Percentiles rank a stretch among this genome's conserved stretches.
phyloP scores from a whole-genome alignment of 352 stramenopile genomes.

The Phytophthora multivora region DNA sequence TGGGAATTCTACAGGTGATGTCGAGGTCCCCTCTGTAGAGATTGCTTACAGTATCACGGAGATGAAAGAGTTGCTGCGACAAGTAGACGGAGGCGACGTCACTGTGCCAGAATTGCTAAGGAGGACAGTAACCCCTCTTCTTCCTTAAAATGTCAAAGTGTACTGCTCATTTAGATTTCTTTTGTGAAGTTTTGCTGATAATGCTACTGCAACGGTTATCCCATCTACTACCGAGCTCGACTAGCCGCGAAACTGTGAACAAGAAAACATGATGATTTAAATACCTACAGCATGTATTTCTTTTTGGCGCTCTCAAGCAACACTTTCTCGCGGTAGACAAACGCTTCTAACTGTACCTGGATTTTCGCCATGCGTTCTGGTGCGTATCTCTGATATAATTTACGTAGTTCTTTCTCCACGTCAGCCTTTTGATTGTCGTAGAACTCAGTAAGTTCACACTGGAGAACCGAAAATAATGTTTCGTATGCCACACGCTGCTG shows the following conservation, averaged over 20 bases:
- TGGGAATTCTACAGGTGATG: not conserved
- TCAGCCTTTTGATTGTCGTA: conserved; percentile 28
- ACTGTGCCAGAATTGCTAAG: conserved; percentile 19
- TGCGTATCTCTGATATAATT: conserved; percentile 50
- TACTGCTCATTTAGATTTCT: not conserved
- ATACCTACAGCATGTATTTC: conserved; percentile 52
- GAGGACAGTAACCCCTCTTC: conserved; percentile 12
- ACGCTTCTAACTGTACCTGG: conserved; percentile 48
- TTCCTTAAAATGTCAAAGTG: conserved; percentile 7
- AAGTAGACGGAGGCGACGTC: conserved; percentile 23
- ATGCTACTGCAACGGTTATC: no score
- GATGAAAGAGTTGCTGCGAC: conserved; percentile 28
- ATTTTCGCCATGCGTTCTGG: conserved; percentile 65
- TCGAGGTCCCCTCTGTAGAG: conserved; percentile 4
- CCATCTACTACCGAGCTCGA: no score
- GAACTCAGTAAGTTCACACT: conserved; percentile 33
- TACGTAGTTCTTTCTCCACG: conserved; percentile 34
- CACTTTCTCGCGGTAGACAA: conserved; percentile 49
- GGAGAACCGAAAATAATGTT: conserved; percentile 36
- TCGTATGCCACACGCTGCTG: conserved; percentile 28
- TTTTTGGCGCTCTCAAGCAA: conserved; percentile 43
- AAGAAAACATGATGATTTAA: not conserved
- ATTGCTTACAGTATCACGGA: conserved; percentile 18
- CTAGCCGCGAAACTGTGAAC: no score
- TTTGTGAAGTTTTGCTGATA: no score